phyloP scores from a whole-genome alignment of 768 basidiomycete species.

The Mycena alexandri region DNA sequence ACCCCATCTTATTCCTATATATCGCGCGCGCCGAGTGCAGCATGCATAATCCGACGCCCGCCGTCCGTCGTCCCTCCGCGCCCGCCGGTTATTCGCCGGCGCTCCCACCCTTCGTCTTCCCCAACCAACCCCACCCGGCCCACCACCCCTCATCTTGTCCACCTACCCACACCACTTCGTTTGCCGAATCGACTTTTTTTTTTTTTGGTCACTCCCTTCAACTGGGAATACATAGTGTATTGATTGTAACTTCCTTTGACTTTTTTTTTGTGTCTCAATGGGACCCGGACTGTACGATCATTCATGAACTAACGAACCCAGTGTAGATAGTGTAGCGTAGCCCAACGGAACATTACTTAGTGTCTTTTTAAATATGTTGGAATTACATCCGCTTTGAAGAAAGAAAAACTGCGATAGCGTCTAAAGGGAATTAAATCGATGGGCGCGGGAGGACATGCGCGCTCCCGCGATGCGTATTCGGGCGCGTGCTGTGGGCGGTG shows the following conservation, averaged over 20 bases:
- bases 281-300: slow-evolving; percentile 32
- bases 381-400: background rate
- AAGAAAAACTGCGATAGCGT: no score
- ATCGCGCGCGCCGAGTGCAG: slow-evolving; percentile 20
- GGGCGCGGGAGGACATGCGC: no score
- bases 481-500: no score
- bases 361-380: slow-evolving; percentile 11
- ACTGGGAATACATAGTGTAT: no score
- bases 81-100: slow-evolving; percentile 12
- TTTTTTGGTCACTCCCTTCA: background rate
- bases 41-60: background rate
- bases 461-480: no score
- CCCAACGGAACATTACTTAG: slow-evolving; percentile 16
- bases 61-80: background rate
- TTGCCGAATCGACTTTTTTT: background rate
- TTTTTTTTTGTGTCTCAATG: background rate
- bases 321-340: slow-evolving; percentile 35
- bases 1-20: slow-evolving; percentile 31
- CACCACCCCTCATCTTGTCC: background rate
- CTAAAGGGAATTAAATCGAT: no score
- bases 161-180: slow-evolving; percentile 10
- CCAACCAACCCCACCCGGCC: background rate
- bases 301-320: background rate
- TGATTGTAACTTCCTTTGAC: no score
- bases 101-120: slow-evolving; percentile 18